Evolutionary conservation across 148 eudicot species (phyloP).

Genomic region (Chenopodium suecicum): DNA sequence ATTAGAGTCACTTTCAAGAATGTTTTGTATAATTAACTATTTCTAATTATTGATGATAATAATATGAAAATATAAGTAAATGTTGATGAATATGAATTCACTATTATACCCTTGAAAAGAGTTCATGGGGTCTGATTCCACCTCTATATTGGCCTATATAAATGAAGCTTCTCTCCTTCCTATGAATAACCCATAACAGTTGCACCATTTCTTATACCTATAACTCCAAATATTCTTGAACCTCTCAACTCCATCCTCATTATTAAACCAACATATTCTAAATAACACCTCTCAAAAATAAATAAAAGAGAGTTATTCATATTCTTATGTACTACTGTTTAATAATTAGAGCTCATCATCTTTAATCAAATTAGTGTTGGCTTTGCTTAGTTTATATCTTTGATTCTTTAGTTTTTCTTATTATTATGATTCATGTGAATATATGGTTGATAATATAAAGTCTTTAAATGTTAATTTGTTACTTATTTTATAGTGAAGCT

Average conservation of each 20-base stretch:
- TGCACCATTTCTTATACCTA: not conserved
- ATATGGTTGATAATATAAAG: too few species aligned
- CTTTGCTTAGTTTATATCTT: not conserved
- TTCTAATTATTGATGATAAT: too few species aligned
- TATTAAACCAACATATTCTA: not conserved
- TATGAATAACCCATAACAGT: not conserved
- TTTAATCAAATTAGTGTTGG: not conserved
- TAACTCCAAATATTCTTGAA: not conserved
- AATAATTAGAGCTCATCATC: not conserved
- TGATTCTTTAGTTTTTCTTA: not conserved
- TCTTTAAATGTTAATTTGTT: not conserved
- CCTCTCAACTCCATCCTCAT: not conserved
- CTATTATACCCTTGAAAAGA: not conserved
- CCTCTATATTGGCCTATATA: constrained; percentile 32
- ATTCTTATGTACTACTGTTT: not conserved
- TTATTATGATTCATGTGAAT: not conserved
- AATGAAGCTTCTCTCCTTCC: constrained; percentile 20
- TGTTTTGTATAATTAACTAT: too few species aligned
- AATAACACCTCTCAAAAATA: not conserved
- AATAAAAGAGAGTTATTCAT: not conserved
- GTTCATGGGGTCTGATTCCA: constrained; percentile 17
- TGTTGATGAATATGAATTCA: not conserved
- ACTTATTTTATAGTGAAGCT: not conserved
- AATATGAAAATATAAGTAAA: not conserved
- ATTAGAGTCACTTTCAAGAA: too few species aligned